Conservation (phyloP, 176 grass and related monocot species). For the Oryza coarctata region DNA sequence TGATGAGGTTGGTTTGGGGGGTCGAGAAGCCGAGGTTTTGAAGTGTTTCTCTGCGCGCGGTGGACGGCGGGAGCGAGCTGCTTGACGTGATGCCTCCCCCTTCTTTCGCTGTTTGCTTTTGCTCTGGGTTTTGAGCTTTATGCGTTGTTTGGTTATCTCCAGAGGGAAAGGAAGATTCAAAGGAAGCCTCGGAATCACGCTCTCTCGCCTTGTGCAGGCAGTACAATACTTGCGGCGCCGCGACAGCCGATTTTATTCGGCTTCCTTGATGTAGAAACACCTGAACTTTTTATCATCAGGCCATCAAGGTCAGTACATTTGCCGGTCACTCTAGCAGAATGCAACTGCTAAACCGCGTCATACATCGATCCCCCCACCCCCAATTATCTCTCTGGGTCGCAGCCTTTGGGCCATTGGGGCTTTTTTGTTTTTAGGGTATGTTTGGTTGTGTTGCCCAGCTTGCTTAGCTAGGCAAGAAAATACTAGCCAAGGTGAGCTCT, state of each 20-base stretch:
- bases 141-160: constrained; percentile 31
- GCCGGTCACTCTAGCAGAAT: no score
- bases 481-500: no score
- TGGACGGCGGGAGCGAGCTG: background rate
- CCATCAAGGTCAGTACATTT: no score
- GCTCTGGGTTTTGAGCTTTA: constrained; percentile 21
- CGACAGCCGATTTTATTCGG: background rate
- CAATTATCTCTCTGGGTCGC: no score
- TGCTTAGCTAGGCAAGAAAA: no score
- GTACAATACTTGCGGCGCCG: background rate
- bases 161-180: constrained; percentile 63
- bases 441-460: no score
- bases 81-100: constrained; percentile 23
- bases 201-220: constrained; percentile 22
- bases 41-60: background rate
- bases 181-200: constrained; percentile 39
- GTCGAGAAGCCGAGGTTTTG: constrained; percentile 25
- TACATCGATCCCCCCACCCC: no score
- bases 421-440: no score
- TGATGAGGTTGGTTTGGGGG: constrained; percentile 23
- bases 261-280: background rate
- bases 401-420: no score
- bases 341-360: no score
- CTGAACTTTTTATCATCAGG: background rate
- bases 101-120: constrained; percentile 37